Evolutionary conservation across 1,139 yeast species (phyloP).

Genomic region (Arxiozyma bovina): DNA sequence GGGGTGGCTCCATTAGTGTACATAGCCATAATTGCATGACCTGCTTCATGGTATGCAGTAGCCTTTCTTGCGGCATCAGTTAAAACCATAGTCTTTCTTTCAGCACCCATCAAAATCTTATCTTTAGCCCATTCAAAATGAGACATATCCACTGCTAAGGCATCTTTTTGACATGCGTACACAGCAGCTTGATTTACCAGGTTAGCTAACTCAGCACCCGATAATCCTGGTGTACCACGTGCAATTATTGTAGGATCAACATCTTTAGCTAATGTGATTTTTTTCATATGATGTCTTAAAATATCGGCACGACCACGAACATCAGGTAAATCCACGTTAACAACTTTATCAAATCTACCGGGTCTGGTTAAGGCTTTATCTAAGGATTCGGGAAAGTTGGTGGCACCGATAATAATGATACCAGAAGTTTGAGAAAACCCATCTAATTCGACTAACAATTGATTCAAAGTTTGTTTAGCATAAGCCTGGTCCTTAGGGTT

Average conservation of each 20-base stretch:
- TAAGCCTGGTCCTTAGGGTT: slow-evolving; percentile 97
- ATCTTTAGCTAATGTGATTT: slow-evolving; percentile 73
- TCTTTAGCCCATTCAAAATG: slow-evolving; percentile 99
- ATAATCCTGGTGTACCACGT: slow-evolving; percentile 93
- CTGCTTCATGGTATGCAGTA: slow-evolving; percentile 98
- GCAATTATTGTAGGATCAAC: slow-evolving; percentile 88
- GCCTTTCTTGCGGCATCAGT: slow-evolving; percentile 90
- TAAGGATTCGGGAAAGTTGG: slow-evolving; percentile 92
- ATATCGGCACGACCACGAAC: slow-evolving; percentile 95
- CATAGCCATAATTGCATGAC: slow-evolving; percentile 97
- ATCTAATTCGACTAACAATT: slow-evolving; percentile 87
- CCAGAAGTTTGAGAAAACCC: slow-evolving; percentile 93
- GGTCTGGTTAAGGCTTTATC: slow-evolving; percentile 98
- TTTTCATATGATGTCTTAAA: slow-evolving; percentile 83
- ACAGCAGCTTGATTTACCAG: slow-evolving; percentile 97
- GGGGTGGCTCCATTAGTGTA: slow-evolving; percentile 95
- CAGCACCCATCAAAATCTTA: slow-evolving; percentile 95
- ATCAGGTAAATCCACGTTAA: slow-evolving; percentile 92
- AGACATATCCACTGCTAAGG: slow-evolving; percentile 78
- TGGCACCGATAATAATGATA: slow-evolving; percentile 93
- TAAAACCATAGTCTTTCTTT: slow-evolving; percentile 92
- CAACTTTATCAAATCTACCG: slow-evolving; percentile 95
- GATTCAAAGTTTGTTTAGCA: slow-evolving; percentile 94
- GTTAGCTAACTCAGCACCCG: slow-evolving; percentile 95
- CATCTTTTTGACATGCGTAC: slow-evolving; percentile 87